Conservation (phyloP, 768 basidiomycete species). For the Termitomyces sp. region DNA sequence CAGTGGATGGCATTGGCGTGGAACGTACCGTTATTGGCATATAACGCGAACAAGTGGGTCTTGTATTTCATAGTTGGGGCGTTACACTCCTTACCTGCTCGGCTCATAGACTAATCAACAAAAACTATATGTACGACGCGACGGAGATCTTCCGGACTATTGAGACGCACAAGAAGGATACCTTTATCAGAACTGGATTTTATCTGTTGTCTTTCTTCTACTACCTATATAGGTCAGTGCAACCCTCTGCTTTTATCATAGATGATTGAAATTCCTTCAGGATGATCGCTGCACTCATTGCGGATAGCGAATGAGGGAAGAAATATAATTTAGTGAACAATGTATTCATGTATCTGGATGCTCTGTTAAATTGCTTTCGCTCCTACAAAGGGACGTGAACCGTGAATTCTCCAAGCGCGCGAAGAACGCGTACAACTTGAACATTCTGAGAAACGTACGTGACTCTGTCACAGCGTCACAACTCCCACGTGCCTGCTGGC, state of each 20-base stretch:
- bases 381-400: neutral
- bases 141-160: conserved; percentile 99
- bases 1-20: conserved; percentile 93
- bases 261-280: conserved; percentile 23
- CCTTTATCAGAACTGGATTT: conserved; percentile 91
- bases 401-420: too few species aligned
- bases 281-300: conserved; percentile 87
- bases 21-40: conserved; percentile 85
- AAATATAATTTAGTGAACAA: conserved; percentile 3
- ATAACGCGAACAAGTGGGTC: conserved; percentile 91
- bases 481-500: conserved; percentile 16
- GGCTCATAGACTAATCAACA: conserved; percentile 73
- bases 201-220: conserved; percentile 91
- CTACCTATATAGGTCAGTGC: conserved; percentile 79
- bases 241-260: neutral
- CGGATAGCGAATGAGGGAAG: conserved; percentile 59
- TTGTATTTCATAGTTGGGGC: neutral
- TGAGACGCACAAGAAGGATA: conserved; percentile 92
- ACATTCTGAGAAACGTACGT: too few species aligned
- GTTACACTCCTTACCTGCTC: neutral
- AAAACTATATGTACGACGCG: conserved; percentile 98
- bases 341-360: conserved; percentile 13
- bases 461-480: conserved; percentile 8
- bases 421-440: too few species aligned
- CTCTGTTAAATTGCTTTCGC: conserved; percentile 4